Conservation (phyloP, 768 basidiomycete genomes). For the Mycena galericulata region DNA sequence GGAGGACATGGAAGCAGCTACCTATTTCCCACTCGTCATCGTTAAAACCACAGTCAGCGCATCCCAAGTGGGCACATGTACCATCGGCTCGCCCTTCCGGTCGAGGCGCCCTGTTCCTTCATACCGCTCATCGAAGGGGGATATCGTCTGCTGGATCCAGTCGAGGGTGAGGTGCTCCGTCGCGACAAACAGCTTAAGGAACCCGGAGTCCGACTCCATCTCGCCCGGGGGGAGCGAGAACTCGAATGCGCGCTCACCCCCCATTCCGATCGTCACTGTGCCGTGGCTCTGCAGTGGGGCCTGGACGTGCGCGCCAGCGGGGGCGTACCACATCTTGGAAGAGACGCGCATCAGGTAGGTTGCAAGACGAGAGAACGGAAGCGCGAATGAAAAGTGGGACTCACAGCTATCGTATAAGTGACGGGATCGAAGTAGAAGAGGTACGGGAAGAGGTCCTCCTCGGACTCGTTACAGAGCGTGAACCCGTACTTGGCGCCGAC, state of each 20-base stretch:
- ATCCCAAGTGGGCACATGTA: background rate
- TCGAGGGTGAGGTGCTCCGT: background rate
- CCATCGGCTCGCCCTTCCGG: background rate
- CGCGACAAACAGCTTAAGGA: background rate
- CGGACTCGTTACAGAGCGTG: background rate
- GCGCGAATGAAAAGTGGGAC: background rate
- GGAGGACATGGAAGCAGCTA: no score
- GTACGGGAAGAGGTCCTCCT: slow-evolving; percentile 5
- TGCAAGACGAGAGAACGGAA: no score
- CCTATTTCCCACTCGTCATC: no score
- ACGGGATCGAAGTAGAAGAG: slow-evolving; percentile 16
- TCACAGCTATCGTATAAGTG: background rate
- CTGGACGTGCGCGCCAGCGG: background rate
- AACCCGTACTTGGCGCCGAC: slow-evolving; percentile 9
- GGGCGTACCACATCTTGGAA: background rate
- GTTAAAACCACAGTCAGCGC: background rate
- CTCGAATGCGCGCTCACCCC: background rate
- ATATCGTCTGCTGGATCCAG: background rate
- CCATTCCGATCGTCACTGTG: background rate
- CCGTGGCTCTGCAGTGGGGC: background rate
- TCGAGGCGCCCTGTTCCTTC: background rate
- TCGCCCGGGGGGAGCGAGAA: background rate
- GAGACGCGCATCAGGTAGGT: background rate
- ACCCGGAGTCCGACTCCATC: background rate
- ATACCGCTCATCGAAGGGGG: background rate